These are phyloP conservation scores for Kwoniella shivajii DNA, from an alignment of 1,284 basidiomycete genomes.

Conservation along the genomic window DNA sequence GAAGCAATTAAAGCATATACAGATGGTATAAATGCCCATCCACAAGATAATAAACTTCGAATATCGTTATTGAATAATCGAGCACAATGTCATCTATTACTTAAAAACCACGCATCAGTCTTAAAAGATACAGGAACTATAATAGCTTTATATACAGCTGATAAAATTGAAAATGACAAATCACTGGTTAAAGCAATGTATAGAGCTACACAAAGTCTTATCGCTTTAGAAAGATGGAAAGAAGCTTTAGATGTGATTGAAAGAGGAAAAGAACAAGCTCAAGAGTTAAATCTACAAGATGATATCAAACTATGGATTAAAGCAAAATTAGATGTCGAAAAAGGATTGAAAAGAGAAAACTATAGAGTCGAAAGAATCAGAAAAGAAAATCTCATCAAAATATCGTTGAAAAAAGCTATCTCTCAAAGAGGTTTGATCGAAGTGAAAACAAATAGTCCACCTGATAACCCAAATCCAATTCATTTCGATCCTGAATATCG, in stretches of 20 bases:
- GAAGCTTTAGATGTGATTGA: constrained; percentile 80
- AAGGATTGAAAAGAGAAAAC: constrained; percentile 26
- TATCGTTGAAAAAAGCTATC: constrained; percentile 37
- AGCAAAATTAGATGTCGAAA: constrained; percentile 30
- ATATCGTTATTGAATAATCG: constrained; percentile 83
- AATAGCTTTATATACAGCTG: constrained; percentile 61
- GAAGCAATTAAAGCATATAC: constrained; percentile 90
- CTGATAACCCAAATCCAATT: constrained; percentile 60
- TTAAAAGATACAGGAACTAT: constrained; percentile 79
- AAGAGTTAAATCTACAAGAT: constrained; percentile 28
- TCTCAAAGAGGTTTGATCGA: constrained; percentile 42
- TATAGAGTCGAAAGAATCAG: constrained; percentile 45
- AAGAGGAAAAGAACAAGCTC: constrained; percentile 48
- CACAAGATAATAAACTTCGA: constrained; percentile 64
- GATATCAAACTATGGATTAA: constrained; percentile 31
- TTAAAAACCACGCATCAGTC: constrained; percentile 84
- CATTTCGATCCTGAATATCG: constrained; percentile 56
- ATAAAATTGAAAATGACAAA: constrained; percentile 11
- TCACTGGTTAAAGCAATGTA: constrained; percentile 78
- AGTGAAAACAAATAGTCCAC: constrained; percentile 54
- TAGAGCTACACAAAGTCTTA: constrained; percentile 73
- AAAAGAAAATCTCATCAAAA: constrained; percentile 35
- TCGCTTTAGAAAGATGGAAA: constrained; percentile 69
- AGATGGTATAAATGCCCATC: constrained; percentile 81
- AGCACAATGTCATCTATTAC: constrained; percentile 87